These are phyloP conservation scores for Haplosporangium sp. DNA, from an alignment of 371 early-diverging fungal species.

Conservation along the genomic window DNA sequence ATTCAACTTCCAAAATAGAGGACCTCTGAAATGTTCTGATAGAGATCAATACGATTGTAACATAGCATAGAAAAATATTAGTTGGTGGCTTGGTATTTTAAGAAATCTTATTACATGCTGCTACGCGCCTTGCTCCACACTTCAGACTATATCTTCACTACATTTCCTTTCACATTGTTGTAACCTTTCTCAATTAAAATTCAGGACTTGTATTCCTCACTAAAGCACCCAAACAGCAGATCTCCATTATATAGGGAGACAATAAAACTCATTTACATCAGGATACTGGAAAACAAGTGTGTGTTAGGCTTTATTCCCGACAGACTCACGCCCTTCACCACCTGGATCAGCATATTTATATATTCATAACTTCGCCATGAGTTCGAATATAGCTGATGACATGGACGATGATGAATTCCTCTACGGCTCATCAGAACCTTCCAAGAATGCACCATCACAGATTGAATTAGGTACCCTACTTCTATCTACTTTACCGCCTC, in stretches of 20 bases:
- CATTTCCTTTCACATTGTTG: background rate
- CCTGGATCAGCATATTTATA: background rate
- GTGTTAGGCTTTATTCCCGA: background rate
- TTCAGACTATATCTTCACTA: background rate
- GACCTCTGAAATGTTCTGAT: background rate
- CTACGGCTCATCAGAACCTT: constrained; percentile 40
- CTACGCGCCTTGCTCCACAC: background rate
- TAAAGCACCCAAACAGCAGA: background rate
- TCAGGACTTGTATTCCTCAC: background rate
- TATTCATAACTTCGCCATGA: constrained; percentile 15
- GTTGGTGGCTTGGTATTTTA: background rate
- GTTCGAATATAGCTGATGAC: constrained; percentile 48
- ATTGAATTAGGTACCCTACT: constrained; percentile 24
- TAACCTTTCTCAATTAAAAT: background rate
- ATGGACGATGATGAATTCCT: constrained; percentile 56
- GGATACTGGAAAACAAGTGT: background rate
- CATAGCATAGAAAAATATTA: constrained; percentile 1
- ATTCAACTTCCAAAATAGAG: too few species aligned
- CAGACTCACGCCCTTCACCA: background rate
- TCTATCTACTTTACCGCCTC: background rate
- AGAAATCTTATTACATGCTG: background rate
- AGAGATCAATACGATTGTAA: background rate
- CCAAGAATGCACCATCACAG: constrained; percentile 9
- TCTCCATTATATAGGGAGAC: background rate
- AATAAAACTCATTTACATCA: background rate